Conservation (phyloP, 2,329 filamentous ascomycete genomes). For the Helminthosporium solani region DNA sequence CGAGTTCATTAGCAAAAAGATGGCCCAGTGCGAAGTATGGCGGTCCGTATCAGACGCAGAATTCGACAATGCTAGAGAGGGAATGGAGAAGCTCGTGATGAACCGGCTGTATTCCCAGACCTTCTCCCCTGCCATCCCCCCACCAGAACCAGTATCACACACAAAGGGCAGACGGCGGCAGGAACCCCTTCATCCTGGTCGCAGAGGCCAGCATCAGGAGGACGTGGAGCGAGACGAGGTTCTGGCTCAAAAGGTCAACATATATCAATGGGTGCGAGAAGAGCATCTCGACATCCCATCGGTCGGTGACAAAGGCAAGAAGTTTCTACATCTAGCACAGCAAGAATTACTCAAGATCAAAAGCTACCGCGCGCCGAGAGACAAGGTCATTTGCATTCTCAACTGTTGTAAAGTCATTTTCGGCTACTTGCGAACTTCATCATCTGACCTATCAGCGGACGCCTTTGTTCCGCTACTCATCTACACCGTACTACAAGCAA, state of each 20-base stretch:
- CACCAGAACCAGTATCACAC: conserved; percentile 72
- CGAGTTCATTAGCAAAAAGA: conserved; percentile 96
- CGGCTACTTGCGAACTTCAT: conserved; percentile 86
- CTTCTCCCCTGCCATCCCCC: conserved; percentile 89
- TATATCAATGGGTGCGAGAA: conserved; percentile 92
- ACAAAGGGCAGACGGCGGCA: conserved; percentile 66
- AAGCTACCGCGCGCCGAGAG: conserved; percentile 91
- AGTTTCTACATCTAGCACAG: conserved; percentile 85
- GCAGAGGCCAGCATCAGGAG: conserved; percentile 93
- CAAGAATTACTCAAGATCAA: conserved; percentile 96
- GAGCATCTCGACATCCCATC: conserved; percentile 90
- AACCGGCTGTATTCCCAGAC: conserved; percentile 94
- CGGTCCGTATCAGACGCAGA: conserved; percentile 91
- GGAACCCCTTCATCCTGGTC: conserved; percentile 67
- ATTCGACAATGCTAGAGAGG: conserved; percentile 96
- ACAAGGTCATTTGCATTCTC: conserved; percentile 97
- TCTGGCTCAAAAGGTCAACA: conserved; percentile 93
- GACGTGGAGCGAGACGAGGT: conserved; percentile 96
- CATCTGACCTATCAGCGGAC: conserved; percentile 92
- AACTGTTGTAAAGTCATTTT: conserved; percentile 99
- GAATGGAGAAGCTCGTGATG: conserved; percentile 99
- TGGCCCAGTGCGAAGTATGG: conserved; percentile 97
- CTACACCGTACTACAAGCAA: conserved; percentile 91
- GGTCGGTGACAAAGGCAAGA: conserved; percentile 79
- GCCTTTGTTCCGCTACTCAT: conserved; percentile 90